Evolutionary conservation across 2,329 filamentous ascomycete genomes (phyloP), one percentile per base, ranked within the genome.

Genomic region (Ramularia collo-cygni): DNA sequence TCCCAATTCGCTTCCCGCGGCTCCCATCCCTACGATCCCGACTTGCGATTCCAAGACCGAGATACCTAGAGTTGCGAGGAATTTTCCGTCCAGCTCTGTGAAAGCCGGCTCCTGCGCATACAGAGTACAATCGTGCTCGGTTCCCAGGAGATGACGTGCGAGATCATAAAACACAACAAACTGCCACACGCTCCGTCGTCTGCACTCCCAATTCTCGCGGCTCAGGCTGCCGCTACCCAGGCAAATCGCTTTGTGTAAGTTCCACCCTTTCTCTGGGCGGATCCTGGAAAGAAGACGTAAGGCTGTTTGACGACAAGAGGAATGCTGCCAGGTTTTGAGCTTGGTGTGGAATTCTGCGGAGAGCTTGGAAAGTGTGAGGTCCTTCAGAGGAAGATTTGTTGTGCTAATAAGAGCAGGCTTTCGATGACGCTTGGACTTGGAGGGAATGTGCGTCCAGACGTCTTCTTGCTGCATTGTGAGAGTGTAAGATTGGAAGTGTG

Each of bases 131-230:
- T 15, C 14, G 3, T 17, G 4, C 9, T 28, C 34, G 6, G 37
- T 24, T 15, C 24, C 27, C 8, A 8, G 15, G 28, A 50, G 14
- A 18, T 50, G 29, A 7, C 44, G 33, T 10, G 51, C 45, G 8
- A 56, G 35, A 29, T 60, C 59, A 35, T 55, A 35, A 15, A 60
- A 61, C 3, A 55, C 52, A 2, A 52, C 57, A 17, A 56, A 43
- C 44, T 62, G 59, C 51, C 52, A 54, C 42, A 61, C 42, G 28
- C 52, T 58, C 35, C 57, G 50, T 28, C 50, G 46, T n/a, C 57
- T 32, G 18, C 48, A 49, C n/a, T 52, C 43, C 19, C 49, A 37
- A 17, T 60, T 58, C 15, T 56, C 53, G 28, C 56, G 42, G 41
- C 54, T 58, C 44, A 58, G 52, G 37, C 56, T 59, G 3, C 56